These are phyloP conservation scores for Benincasa hispida DNA, from an alignment of 306 rosid genomes.

Conservation along the genomic window DNA sequence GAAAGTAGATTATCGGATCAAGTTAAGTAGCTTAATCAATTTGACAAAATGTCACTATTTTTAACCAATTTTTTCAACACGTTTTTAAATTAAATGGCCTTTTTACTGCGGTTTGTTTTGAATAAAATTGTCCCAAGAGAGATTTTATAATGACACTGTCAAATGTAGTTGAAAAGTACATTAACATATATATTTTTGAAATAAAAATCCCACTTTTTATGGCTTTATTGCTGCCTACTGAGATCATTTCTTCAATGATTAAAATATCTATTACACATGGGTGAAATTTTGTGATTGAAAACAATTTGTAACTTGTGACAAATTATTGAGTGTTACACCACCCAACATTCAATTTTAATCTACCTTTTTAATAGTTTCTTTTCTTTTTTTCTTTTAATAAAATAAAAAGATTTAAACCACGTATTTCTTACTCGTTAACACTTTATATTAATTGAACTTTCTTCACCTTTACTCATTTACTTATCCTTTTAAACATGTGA, in stretches of 20 bases:
- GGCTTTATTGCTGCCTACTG: not conserved
- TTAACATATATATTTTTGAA: not conserved
- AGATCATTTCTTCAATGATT: not conserved
- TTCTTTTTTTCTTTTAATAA: too few relatives aligned
- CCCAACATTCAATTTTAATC: not conserved
- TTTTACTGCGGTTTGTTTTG: not conserved
- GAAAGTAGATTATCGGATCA: too few relatives aligned
- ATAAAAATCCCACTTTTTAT: not conserved
- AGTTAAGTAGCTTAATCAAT: not conserved
- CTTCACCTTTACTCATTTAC: not conserved
- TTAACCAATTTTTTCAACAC: too few relatives aligned
- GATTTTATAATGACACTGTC: too few relatives aligned
- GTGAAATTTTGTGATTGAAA: not conserved
- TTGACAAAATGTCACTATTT: not conserved
- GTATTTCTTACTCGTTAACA: too few relatives aligned
- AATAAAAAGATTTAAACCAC: too few relatives aligned
- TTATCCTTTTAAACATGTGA: not conserved
- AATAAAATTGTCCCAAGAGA: not conserved
- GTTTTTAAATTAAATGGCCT: not conserved
- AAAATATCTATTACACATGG: not conserved
- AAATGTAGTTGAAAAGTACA: not conserved
- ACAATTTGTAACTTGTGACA: not conserved
- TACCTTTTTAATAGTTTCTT: too few relatives aligned
- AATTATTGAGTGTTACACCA: not conserved
- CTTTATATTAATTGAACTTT: too few relatives aligned